These are phyloP conservation scores for Cucumis cinereus DNA, from an alignment of 306 rosid genomes.

Conservation along the genomic window DNA sequence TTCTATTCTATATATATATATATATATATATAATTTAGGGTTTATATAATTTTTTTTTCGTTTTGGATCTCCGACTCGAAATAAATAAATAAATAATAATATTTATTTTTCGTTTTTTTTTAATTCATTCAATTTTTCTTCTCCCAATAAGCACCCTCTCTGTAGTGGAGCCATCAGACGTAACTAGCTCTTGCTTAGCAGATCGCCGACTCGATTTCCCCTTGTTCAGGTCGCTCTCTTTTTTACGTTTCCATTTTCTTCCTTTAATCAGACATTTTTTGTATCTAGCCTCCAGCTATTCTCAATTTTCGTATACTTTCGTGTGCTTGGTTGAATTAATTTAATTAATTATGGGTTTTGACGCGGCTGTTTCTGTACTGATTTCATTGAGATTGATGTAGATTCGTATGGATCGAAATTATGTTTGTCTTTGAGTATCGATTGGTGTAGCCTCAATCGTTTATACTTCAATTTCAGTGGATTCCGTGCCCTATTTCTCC, in stretches of 20 bases:
- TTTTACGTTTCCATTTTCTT: not conserved
- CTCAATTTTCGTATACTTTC: not conserved
- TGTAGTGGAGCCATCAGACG: not conserved
- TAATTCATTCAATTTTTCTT: not conserved
- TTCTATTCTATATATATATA: not conserved
- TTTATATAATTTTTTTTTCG: not conserved
- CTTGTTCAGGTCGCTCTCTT: not conserved
- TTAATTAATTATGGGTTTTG: not conserved
- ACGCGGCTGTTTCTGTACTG: not conserved
- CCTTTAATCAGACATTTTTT: not conserved
- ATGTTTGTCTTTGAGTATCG: not conserved
- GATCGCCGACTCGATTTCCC: constrained; percentile 7
- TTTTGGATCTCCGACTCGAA: not conserved
- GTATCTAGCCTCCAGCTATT: not conserved
- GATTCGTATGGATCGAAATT: constrained; percentile 1
- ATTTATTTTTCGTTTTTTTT: not conserved
- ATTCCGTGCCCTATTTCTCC: not conserved
- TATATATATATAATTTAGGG: no score
- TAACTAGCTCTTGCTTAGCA: not conserved
- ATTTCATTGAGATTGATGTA: not conserved
- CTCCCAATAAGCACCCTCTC: not conserved
- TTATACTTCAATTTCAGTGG: not conserved
- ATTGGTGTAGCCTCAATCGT: not conserved
- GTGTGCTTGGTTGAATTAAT: not conserved
- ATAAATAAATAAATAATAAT: not conserved